Evolutionary conservation across 2,329 filamentous ascomycete species (phyloP), one percentile per base, ranked within the genome.

Genomic region (Cordyceps farinosa): DNA sequence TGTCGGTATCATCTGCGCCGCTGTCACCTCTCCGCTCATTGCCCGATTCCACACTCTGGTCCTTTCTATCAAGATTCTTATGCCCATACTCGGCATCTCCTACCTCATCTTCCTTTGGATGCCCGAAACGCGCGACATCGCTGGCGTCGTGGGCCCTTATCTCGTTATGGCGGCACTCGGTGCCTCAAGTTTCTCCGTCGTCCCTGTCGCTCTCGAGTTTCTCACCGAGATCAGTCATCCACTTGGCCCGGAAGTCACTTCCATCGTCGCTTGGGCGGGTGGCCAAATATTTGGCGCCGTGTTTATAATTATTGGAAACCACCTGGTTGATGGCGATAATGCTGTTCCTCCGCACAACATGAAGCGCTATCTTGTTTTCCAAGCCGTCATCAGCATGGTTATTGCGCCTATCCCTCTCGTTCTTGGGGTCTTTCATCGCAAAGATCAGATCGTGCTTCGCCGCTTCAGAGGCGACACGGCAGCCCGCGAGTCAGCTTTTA

Each of bases 181-280:
- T 51, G 92, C 92, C 1, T 79, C 91, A 0, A 87, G 84, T 10
- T 98, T 98, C 76, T 84, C 84, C 27, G 78, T 98, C 3, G 82
- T 98, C 1, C 95, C 95, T 3, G 84, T 97, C 44, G 90, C 87
- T 6, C 83, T 98, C 56, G 95, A 99, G 76, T 92, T 90, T 69
- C 80, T 97, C 17, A 90, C 91, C 58, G 92, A 98, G 74, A 84
- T 97, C 64, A 92, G 90, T 5, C 91, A 95, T 71, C 95, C 95
- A 0, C 86, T 96, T 32, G 89, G 87, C 47, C 93, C 95, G 0
- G 94, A 96, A 76, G 84, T 97, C 51, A 91, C 90, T 0, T 90
- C 87, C 66, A 92, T 90, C 34, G 80, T 96, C 29, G 90, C 89
- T 70, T 98, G 95, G 95, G 84, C 86, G 1, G 89, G 89, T 6